Evolutionary conservation across 2,329 filamentous ascomycete species (phyloP).

Genomic region (Monosporascus sp.): DNA sequence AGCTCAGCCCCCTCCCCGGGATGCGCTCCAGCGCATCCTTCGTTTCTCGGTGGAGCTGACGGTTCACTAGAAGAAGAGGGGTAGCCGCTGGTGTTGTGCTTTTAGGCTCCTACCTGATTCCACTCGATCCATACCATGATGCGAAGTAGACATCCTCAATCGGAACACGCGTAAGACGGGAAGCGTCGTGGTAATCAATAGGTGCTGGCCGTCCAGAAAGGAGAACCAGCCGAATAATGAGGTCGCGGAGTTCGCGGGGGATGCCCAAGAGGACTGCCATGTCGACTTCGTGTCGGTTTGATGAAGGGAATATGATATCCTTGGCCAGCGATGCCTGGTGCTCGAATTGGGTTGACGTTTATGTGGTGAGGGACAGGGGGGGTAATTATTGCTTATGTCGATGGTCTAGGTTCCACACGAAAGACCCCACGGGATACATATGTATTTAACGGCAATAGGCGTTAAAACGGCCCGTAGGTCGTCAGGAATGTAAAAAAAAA

Average conservation of each 20-base stretch:
- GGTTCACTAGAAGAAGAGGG: background rate
- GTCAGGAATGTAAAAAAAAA: no score
- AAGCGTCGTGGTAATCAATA: background rate
- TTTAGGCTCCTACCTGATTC: background rate
- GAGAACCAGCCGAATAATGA: background rate
- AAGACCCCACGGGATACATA: no score
- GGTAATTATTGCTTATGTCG: no score
- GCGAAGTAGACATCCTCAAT: background rate
- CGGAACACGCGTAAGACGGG: background rate
- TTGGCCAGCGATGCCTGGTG: no score
- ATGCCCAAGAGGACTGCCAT: background rate
- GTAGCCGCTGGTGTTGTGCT: background rate
- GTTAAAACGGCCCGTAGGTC: no score
- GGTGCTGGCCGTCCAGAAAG: background rate
- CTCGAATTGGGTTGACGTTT: no score
- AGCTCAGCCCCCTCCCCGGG: background rate
- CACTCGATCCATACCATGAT: background rate
- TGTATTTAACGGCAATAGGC: no score
- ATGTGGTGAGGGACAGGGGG: no score
- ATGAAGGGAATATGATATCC: no score
- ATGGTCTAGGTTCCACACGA: no score
- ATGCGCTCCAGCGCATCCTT: background rate
- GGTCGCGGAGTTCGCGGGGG: background rate
- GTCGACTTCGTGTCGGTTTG: background rate
- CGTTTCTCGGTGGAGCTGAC: background rate